phyloP scores from a whole-genome alignment of 805 yeast genomes.

The Kluyveromyces lactis region DNA sequence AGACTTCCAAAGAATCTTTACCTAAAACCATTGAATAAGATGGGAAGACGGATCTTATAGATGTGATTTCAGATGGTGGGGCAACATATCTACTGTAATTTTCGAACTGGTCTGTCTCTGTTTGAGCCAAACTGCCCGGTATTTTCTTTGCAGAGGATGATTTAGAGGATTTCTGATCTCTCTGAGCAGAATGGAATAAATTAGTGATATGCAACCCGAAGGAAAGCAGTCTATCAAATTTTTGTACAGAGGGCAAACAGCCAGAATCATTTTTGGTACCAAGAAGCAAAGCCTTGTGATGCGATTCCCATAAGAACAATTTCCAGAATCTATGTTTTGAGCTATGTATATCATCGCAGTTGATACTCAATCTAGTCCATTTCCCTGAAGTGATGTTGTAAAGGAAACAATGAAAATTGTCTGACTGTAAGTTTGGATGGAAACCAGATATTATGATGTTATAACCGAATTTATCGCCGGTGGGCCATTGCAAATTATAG shows the following conservation, averaged over 20 bases:
- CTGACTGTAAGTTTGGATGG: conserved; percentile 32
- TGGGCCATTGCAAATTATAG: conserved; percentile 41
- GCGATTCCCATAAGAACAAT: conserved; percentile 69
- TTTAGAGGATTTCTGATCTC: conserved; percentile 1
- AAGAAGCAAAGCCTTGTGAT: conserved; percentile 57
- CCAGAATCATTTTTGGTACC: conserved; percentile 35
- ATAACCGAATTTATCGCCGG: conserved; percentile 59
- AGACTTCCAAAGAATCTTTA: conserved; percentile 62
- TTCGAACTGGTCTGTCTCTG: conserved; percentile 37
- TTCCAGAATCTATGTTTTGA: conserved; percentile 57
- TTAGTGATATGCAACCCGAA: conserved; percentile 51
- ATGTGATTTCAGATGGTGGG: conserved; percentile 58
- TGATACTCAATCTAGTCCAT: conserved; percentile 57
- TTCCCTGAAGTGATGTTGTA: conserved; percentile 30
- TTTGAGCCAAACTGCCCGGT: not conserved
- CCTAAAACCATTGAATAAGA: conserved; percentile 74
- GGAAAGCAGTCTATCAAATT: conserved; percentile 37
- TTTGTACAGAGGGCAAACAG: conserved; percentile 33
- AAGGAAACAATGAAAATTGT: conserved; percentile 23
- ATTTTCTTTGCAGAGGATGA: conserved; percentile 3
- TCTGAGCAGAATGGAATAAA: conserved; percentile 17
- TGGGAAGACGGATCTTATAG: conserved; percentile 63
- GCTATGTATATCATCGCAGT: conserved; percentile 43
- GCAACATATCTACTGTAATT: conserved; percentile 71
- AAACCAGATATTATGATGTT: conserved; percentile 57